Evolutionary conservation across 805 yeast species (phyloP).

Genomic region (Starmerella ratchasimensis): DNA sequence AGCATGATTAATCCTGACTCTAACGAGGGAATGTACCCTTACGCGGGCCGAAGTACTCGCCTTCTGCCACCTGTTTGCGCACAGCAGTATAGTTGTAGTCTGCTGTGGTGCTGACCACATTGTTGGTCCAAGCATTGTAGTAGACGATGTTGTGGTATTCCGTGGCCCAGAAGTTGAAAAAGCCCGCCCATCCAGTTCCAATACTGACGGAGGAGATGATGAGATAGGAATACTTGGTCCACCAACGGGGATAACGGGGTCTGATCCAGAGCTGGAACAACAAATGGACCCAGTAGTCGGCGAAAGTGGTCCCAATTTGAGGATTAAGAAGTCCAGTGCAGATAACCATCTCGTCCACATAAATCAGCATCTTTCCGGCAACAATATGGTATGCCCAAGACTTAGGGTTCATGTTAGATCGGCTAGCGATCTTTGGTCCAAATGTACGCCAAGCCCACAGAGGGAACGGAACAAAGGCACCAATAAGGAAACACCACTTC

Average conservation of each 20-base stretch:
- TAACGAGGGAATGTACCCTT: slow-evolving; percentile 7
- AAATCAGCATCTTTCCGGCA: slow-evolving; percentile 23
- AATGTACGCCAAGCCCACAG: slow-evolving; percentile 12
- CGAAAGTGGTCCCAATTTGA: slow-evolving; percentile 23
- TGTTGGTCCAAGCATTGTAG: slow-evolving; percentile 40
- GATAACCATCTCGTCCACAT: slow-evolving; percentile 13
- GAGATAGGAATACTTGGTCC: slow-evolving; percentile 41
- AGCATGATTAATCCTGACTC: no score
- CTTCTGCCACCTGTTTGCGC: slow-evolving; percentile 1
- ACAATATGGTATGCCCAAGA: slow-evolving; percentile 21
- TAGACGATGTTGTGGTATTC: slow-evolving; percentile 23
- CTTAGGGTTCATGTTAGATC: not conserved
- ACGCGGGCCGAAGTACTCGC: slow-evolving; percentile 12
- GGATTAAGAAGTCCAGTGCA: not conserved
- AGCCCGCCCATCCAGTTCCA: slow-evolving; percentile 37
- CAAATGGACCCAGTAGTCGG: slow-evolving; percentile 30
- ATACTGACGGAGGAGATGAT: slow-evolving; percentile 36
- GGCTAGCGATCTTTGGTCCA: not conserved
- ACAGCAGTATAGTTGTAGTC: slow-evolving; percentile 1
- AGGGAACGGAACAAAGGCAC: slow-evolving; percentile 26
- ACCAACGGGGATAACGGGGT: slow-evolving; percentile 34
- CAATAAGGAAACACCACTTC: slow-evolving; percentile 51
- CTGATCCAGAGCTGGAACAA: slow-evolving; percentile 35
- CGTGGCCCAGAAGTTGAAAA: slow-evolving; percentile 33
- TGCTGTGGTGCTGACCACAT: slow-evolving; percentile 1